phyloP scores from a whole-genome alignment of 2,329 filamentous ascomycete genomes.

The Cercospora beticola region DNA sequence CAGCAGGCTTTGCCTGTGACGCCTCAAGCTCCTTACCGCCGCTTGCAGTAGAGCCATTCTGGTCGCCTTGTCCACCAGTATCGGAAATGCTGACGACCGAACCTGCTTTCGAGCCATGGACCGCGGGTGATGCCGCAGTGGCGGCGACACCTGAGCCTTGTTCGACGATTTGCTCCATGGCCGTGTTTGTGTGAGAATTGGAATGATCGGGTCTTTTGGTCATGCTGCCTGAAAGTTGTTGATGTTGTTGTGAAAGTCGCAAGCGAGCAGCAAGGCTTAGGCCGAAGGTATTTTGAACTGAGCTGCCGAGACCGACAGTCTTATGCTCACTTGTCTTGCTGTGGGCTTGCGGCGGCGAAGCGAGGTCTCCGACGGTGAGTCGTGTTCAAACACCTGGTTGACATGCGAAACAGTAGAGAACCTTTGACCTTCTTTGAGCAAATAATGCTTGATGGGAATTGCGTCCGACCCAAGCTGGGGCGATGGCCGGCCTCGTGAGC shows the following conservation, averaged over 20 bases:
- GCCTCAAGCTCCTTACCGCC: neutral
- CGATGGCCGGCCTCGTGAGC: neutral
- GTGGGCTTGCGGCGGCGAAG: neutral
- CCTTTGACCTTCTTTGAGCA: neutral
- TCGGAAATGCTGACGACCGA: slow-evolving; percentile 4
- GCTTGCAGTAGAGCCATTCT: neutral
- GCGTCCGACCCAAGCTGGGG: neutral
- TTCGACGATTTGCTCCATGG: neutral
- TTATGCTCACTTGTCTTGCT: neutral
- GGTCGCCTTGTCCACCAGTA: neutral
- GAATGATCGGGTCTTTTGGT: neutral
- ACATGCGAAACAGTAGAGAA: neutral
- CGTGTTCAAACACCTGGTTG: neutral
- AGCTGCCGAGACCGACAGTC: neutral
- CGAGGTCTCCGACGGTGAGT: neutral
- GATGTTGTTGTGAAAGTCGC: neutral
- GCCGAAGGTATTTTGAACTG: neutral
- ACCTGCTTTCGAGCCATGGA: neutral
- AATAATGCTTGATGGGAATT: neutral
- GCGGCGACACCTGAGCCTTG: neutral
- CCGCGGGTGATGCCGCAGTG: neutral
- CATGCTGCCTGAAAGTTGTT: neutral
- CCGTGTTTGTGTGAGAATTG: neutral
- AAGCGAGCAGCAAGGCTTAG: neutral
- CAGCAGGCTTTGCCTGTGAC: neutral